Percentiles rank a stretch among this genome's conserved stretches.
phyloP scores from a whole-genome alignment of 2,329 filamentous ascomycete genomes.

The Microdochium paspali region DNA sequence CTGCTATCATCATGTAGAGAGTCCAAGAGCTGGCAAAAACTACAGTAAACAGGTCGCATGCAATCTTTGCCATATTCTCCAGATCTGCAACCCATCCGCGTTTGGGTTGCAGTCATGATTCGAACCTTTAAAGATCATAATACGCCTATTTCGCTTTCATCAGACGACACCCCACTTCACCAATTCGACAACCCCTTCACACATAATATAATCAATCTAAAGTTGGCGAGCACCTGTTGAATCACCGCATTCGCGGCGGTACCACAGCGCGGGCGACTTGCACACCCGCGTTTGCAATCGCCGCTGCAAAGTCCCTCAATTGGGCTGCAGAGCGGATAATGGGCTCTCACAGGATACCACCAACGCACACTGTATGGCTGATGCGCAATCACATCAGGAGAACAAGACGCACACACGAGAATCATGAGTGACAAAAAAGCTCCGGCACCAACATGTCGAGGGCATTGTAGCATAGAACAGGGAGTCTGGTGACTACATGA shows the following conservation, averaged over 20 bases:
- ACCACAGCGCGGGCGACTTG: neutral
- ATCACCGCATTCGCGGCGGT: neutral
- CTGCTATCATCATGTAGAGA: conserved; percentile 56
- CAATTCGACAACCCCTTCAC: neutral
- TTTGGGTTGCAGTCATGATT: neutral
- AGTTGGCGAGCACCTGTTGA: neutral
- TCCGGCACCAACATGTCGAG: neutral
- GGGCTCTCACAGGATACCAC: neutral
- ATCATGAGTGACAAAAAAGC: neutral
- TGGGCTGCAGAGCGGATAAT: neutral
- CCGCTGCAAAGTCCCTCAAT: neutral
- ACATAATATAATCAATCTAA: neutral
- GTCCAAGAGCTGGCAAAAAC: neutral
- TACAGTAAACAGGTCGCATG: neutral
- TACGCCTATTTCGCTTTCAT: neutral
- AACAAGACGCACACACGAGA: neutral
- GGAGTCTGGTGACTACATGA: neutral
- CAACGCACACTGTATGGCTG: neutral
- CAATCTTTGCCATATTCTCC: neutral
- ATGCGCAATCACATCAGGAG: neutral
- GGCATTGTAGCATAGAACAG: neutral
- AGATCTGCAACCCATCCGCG: neutral
- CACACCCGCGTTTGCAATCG: neutral
- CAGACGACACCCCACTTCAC: neutral
- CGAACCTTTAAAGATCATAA: neutral